phyloP scores from a whole-genome alignment of 176 grass and related monocot genomes.

The Oryza rufipogon region DNA sequence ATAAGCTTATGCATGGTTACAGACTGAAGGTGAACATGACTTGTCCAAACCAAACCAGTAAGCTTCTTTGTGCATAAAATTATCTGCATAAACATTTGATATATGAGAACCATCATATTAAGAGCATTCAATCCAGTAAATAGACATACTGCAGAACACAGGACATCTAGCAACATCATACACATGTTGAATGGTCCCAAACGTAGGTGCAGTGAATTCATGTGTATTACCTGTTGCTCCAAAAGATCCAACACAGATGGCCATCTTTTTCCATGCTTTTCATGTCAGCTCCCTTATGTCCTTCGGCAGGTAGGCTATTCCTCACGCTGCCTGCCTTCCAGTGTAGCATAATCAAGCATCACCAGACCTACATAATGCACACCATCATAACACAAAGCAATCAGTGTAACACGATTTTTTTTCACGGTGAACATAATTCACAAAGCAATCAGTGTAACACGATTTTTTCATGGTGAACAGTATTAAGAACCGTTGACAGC shows the following conservation, averaged over 20 bases:
- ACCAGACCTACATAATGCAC: constrained; percentile 16
- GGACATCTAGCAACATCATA: not conserved
- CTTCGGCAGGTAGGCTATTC: not conserved
- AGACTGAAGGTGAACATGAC: not conserved
- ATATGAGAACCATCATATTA: not conserved
- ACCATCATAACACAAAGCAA: not conserved
- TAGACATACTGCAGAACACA: not conserved
- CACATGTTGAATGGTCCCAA: not conserved
- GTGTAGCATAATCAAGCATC: constrained; percentile 20
- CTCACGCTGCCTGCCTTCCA: not conserved
- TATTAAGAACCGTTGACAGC: not conserved
- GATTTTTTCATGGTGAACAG: not conserved
- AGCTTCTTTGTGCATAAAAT: not conserved
- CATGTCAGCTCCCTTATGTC: not conserved
- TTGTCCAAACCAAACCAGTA: not conserved
- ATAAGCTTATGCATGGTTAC: not conserved
- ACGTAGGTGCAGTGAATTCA: not conserved
- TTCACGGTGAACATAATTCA: not conserved
- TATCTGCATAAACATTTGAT: not conserved
- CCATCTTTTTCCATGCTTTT: not conserved
- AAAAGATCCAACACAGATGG: not conserved
- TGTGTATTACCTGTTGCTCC: not conserved
- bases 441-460: not conserved
- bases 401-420: not conserved
- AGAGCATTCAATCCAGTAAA: not conserved